phyloP scores from a whole-genome alignment of 2,329 filamentous ascomycete genomes.

The Apiospora phragmitis region DNA sequence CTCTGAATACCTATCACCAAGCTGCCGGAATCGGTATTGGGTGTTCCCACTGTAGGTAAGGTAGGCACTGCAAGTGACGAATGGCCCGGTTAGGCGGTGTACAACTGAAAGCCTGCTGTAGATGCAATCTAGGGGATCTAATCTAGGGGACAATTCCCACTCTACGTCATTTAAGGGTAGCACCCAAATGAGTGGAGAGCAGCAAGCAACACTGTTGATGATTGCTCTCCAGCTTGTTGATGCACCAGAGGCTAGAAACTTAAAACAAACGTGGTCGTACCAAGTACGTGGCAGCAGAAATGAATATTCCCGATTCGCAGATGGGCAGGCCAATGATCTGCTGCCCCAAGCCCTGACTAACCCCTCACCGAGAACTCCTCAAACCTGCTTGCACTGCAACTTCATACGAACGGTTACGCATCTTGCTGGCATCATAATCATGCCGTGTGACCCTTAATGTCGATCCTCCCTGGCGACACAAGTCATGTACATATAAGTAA shows the following conservation, averaged over 20 bases:
- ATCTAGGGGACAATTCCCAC: not conserved
- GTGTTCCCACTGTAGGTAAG: not conserved
- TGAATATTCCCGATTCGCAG: not conserved
- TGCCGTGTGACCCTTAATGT: not conserved
- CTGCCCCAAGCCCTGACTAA: not conserved
- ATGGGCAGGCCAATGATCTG: not conserved
- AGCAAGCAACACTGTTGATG: not conserved
- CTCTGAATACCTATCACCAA: not conserved
- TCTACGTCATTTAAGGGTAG: not conserved
- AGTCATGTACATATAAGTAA: not conserved
- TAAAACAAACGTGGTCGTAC: not conserved
- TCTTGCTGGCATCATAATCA: not conserved
- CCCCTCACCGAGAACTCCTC: not conserved
- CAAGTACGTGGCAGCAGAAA: not conserved
- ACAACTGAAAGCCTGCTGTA: not conserved
- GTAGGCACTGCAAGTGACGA: not conserved
- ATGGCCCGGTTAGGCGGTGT: not conserved
- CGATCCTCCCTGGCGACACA: not conserved
- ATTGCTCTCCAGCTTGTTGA: not conserved
- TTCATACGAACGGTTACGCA: not conserved
- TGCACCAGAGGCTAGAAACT: not conserved
- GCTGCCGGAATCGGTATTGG: not conserved
- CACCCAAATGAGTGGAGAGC: not conserved
- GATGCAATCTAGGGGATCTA: not conserved
- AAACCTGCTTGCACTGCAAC: slow-evolving; percentile 4